Evolutionary conservation across 106 monocot genomes (phyloP).

Genomic region (Cymbidium sinense): DNA sequence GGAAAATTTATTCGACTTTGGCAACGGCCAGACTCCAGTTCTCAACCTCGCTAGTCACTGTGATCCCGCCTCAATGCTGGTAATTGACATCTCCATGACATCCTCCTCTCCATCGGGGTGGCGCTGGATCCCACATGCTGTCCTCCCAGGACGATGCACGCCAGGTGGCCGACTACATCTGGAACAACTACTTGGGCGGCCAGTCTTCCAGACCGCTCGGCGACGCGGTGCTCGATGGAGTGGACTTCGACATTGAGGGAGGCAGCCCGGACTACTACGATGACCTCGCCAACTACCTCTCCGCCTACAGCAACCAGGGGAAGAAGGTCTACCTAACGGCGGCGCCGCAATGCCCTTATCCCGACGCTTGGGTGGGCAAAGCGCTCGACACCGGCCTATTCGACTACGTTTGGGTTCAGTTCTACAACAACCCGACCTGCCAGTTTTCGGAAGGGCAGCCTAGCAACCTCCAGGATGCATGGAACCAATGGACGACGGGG

Average conservation of each 20-base stretch:
- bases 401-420: conserved; percentile 17
- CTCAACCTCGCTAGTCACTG: conserved; percentile 18
- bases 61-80: neutral
- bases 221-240: conserved; percentile 25
- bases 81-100: conserved; percentile 12
- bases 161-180: conserved; percentile 10
- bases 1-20: conserved; percentile 9
- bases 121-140: conserved; percentile 9
- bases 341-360: conserved; percentile 29
- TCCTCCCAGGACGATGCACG: conserved; percentile 9
- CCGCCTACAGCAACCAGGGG: conserved; percentile 6
- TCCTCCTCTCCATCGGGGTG: conserved; percentile 27
- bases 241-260: conserved; percentile 17
- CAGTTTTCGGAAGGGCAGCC: conserved; percentile 4
- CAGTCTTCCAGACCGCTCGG: conserved; percentile 19
- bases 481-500: conserved; percentile 15
- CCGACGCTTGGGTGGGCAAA: conserved; percentile 18
- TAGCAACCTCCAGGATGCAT: conserved; percentile 7
- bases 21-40: conserved; percentile 6
- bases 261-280: conserved; percentile 13
- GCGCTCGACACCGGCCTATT: conserved; percentile 16
- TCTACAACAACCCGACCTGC: conserved; percentile 15
- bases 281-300: conserved; percentile 5
- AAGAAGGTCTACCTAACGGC: conserved; percentile 16
- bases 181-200: conserved; percentile 19